Conservation (phyloP, 73 alveolate genomes). For the Symbiodinium natans region DNA sequence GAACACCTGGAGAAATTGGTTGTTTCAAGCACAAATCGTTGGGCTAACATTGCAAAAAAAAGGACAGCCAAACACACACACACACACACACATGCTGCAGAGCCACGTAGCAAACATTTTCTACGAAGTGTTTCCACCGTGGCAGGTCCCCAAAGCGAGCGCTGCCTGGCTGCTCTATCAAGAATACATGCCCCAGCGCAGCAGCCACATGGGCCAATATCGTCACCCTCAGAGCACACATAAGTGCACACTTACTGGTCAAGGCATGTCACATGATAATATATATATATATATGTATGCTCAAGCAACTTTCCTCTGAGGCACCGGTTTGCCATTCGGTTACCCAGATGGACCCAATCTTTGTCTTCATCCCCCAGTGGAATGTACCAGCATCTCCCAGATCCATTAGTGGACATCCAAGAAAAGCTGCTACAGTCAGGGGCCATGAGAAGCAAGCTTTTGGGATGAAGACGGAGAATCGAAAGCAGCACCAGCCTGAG, state of each 20-base stretch:
- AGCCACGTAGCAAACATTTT: neutral
- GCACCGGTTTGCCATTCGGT: neutral
- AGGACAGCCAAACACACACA: neutral
- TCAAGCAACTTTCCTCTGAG: neutral
- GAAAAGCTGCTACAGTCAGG: neutral
- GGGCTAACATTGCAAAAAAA: neutral
- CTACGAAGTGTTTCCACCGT: neutral
- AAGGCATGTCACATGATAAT: no score
- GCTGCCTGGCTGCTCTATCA: constrained; percentile 10
- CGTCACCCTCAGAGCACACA: neutral
- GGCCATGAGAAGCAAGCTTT: neutral
- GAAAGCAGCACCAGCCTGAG: neutral
- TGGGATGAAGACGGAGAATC: neutral
- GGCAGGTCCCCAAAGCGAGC: constrained; percentile 15
- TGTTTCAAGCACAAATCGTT: neutral
- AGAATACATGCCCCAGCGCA: neutral
- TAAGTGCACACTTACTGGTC: neutral
- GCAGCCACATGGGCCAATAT: neutral
- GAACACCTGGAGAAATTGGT: constrained; percentile 18
- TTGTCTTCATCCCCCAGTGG: neutral
- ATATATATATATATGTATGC: no score
- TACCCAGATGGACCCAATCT: neutral
- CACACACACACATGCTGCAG: neutral
- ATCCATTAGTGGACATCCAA: neutral
- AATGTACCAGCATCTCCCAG: neutral